phyloP scores from a whole-genome alignment of 192 early-diverging fungal genomes.

The Coemansia sp. region DNA sequence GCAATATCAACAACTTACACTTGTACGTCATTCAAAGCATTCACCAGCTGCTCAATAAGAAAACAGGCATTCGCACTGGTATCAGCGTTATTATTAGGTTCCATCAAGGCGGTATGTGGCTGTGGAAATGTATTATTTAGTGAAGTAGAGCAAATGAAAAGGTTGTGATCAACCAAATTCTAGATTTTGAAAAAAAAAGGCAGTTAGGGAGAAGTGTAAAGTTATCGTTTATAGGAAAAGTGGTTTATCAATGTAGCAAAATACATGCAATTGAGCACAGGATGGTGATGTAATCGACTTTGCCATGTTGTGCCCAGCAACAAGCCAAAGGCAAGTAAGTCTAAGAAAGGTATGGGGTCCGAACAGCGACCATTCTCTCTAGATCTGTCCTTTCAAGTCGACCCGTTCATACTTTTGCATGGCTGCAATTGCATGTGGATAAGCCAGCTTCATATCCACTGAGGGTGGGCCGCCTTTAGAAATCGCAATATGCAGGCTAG shows the following conservation, averaged over 20 bases:
- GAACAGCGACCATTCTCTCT: constrained; percentile 7
- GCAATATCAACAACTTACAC: constrained; percentile 19
- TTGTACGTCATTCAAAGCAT: constrained; percentile 14
- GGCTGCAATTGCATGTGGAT: constrained; percentile 52
- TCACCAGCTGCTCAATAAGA: constrained; percentile 19
- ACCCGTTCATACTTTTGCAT: constrained; percentile 65
- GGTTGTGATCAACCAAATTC: background rate
- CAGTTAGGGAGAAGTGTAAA: background rate
- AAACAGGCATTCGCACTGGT: background rate
- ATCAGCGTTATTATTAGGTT: background rate
- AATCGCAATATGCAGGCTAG: constrained; percentile 32
- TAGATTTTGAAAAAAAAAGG: background rate
- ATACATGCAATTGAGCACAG: background rate
- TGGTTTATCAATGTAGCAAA: background rate
- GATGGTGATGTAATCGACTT: background rate
- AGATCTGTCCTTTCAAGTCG: constrained; percentile 79
- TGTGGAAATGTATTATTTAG: background rate
- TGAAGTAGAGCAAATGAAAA: background rate
- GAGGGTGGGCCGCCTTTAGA: constrained; percentile 28
- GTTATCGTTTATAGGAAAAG: background rate
- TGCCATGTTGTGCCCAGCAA: background rate
- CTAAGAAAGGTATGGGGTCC: background rate
- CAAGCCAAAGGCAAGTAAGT: background rate
- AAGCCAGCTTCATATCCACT: constrained; percentile 63
- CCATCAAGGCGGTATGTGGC: background rate